Base-by-base conservation (phyloP, 352 stramenopile species). In the Albugo laibachii region DNA sequence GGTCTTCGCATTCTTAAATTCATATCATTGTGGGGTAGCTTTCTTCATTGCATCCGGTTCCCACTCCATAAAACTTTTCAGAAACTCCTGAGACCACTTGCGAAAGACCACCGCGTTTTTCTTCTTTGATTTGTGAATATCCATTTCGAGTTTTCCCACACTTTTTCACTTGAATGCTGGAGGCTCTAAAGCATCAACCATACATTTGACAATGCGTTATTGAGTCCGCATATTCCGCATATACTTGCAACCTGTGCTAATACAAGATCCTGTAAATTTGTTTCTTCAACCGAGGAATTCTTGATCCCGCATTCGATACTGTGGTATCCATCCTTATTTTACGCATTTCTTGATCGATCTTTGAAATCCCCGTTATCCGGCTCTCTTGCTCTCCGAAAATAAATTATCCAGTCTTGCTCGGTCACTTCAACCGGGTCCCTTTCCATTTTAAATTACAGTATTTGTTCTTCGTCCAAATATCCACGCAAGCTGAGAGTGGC, bases 251-350 rank as follows among this genome's bases (percentile, higher is more conserved):
- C 8, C 24, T 8, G 21, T 58, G 52, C 15, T 59, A 46, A 2
- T 42, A 21, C 47, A 55, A 40, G 16, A 20, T 53, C 11, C 36
- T 16, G 13, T 48, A 68, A 31, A 10, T 8, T 31, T 31, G 24
- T 10, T 31, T 31, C n/a, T 31, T 8, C 24, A 31, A 31, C 24
- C 24, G 24, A 3, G 24, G 8, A 10, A 31, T 31, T 31, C 24
- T 31, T 31, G 24, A 31, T 8, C 24, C 24, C 8, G 24, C 24
- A 31, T 31, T 8, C 24, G 24, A 31, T 31, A 31, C 3, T 8
- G 24, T 31, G 24, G 24, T 8, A 31, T 31, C 24, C 24, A 31
- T 31, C 24, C 24, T 3, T 31, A 31, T 8, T 31, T 31, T 10
- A 31, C 24, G 24, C 24, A 31, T 31, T 31, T 31, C 24, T 31